Base-by-base conservation (phyloP, 1,284 basidiomycete species). In the Mycosarcoma maydis region DNA sequence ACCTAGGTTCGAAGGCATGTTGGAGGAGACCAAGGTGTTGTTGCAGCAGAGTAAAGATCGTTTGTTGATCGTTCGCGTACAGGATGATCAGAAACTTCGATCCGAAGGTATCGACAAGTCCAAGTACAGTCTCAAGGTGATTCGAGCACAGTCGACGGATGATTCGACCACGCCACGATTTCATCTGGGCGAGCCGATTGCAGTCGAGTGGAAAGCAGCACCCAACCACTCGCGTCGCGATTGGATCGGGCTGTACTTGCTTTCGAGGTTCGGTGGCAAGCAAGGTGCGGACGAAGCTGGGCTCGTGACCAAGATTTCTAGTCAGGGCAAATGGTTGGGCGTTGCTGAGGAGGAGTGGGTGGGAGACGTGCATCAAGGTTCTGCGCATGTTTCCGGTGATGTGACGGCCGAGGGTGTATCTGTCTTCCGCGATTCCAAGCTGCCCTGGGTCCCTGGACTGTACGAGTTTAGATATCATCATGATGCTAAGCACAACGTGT, bases 321-420 rank as follows among this genome's bases (percentile, higher is more conserved):
- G 90, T 3, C 85, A 90, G 72, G 94, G 95, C 30, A 89, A 91
- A 85, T 98, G 96, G 96, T 85, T 91, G 14, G 92, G 93, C 16
- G 90, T 98, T 16, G 90, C 92, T 60, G 87, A 90, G 65, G 90
- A 94, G 66, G 94, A 96, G 81, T 98, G 92, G 91, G 89, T 94
- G 52, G 95, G 93, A 1, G 90, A 96, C 51, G 82, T 85, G 77
- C 55, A 83, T 16, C 49, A 27, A 11, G 23, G 27, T 24, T 46
- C n/a, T 50, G 51, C 27, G 40, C 43, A 23, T n/a, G 37, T 14
- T 33, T 50, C 24, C 13, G 16, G 3, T 34, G 16, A 24, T 11
- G 17, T 6, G 23, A 17, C 11, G n/a, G 49, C 56, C 3, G 20
- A 29, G 1, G 73, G 75, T 1, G 44, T 53, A 3, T 45, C 40